Conservation (phyloP, 2,329 filamentous ascomycete species). For the Cadophora malorum region DNA sequence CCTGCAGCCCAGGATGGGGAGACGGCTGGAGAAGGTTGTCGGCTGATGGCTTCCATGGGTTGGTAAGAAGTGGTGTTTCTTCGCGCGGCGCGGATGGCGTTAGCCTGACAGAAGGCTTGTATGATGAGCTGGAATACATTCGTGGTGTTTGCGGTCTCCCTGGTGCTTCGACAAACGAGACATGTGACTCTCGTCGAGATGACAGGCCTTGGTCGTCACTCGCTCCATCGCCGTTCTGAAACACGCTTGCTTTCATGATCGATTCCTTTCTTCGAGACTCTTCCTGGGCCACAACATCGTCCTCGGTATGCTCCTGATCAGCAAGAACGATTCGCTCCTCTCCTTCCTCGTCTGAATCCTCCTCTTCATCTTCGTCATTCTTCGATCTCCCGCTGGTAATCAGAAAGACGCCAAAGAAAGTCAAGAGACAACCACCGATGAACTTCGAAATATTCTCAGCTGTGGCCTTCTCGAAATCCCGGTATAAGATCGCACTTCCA, state of each 20-base stretch:
- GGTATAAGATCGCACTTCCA: constrained; percentile 90
- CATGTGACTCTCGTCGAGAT: constrained; percentile 38
- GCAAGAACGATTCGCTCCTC: constrained; percentile 68
- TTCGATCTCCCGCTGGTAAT: constrained; percentile 84
- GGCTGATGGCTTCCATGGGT: constrained; percentile 40
- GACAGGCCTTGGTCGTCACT: constrained; percentile 28
- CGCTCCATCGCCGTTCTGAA: constrained; percentile 32
- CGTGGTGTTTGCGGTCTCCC: constrained; percentile 36
- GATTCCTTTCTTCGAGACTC: constrained; percentile 27
- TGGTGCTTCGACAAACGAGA: constrained; percentile 39
- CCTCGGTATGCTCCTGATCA: constrained; percentile 53
- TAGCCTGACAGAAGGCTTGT: constrained; percentile 32
- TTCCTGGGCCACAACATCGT: constrained; percentile 30
- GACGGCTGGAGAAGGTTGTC: constrained; percentile 35
- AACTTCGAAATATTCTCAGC: constrained; percentile 80
- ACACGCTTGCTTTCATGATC: constrained; percentile 24
- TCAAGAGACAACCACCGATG: constrained; percentile 86
- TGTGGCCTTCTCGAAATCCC: constrained; percentile 89
- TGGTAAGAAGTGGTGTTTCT: constrained; percentile 39
- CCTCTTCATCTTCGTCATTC: constrained; percentile 65
- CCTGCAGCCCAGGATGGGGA: constrained; percentile 37
- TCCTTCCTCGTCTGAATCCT: constrained; percentile 64
- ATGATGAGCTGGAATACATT: constrained; percentile 37
- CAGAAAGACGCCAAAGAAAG: constrained; percentile 95
- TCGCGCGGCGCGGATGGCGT: constrained; percentile 29